A percentile compares a stretch with the other conserved stretches of the same genome.
phyloP scores from a whole-genome alignment of 805 yeast species.

The Metschnikowia amazonensis region DNA sequence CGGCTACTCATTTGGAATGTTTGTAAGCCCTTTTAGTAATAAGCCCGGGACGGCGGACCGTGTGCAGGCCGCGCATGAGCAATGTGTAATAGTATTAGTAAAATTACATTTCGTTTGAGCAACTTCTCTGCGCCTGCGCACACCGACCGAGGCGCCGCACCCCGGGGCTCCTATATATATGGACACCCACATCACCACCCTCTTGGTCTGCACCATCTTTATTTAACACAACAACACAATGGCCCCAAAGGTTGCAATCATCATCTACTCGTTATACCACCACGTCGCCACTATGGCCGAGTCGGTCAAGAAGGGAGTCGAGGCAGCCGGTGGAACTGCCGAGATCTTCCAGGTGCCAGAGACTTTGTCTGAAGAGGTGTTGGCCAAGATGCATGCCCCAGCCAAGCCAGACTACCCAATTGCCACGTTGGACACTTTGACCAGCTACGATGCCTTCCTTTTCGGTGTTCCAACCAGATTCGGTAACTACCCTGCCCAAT shows the following conservation, averaged over 20 bases:
- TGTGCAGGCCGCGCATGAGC: constrained; percentile 1
- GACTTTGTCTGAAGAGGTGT: constrained; percentile 62
- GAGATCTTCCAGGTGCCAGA: constrained; percentile 49
- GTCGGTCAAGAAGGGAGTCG: constrained; percentile 64
- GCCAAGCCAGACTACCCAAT: constrained; percentile 56
- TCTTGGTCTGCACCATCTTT: no score
- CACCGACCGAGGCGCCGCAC: not conserved
- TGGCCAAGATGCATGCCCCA: constrained; percentile 64
- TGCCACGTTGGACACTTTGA: constrained; percentile 56
- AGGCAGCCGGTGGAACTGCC: constrained; percentile 56
- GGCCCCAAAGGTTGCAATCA: constrained; percentile 57
- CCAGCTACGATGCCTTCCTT: constrained; percentile 70
- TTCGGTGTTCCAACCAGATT: constrained; percentile 86
- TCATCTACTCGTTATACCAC: constrained; percentile 79
- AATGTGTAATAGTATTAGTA: constrained; percentile 1
- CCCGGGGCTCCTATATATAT: not conserved
- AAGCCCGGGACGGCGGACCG: not conserved
- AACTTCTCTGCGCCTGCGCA: not conserved
- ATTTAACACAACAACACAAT: constrained; percentile 11
- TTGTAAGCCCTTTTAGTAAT: constrained; percentile 3
- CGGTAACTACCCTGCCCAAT: constrained; percentile 78
- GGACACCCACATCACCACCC: no score
- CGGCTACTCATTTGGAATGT: not conserved
- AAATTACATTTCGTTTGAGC: not conserved
- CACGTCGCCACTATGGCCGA: constrained; percentile 71